Evolutionary conservation across 1,139 yeast genomes (phyloP), one percentile per base, ranked within the genome.

Genomic region (Arxiozyma bovina): DNA sequence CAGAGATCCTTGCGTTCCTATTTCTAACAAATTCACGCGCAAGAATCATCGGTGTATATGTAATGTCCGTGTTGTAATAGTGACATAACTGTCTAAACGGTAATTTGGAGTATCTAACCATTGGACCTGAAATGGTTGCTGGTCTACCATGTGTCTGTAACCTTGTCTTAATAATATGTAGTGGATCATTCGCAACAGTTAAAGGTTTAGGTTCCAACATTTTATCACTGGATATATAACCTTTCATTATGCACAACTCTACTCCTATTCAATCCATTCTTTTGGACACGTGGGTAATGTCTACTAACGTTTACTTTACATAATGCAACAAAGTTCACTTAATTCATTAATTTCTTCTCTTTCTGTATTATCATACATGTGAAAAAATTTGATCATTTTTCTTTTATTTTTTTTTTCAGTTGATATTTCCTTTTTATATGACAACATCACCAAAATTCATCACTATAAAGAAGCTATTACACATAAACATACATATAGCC

Each of bases 11-110:
- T 1, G 99, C 99, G 48, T 79, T 77, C 30, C 78, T 80, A 70
- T 90, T 88, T 51, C 98, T 75, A 2, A 89, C 96, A 77, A 90
- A 93, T 70, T 93, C 99, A 53, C 98, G 74, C 1, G 98, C 98
- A 50, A 93, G 74, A 47, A 93, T 90, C 99, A 93, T 93, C 5
- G 99, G 99, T 0, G 96, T 83, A 66, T 93, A 93, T 4, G 89
- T 95, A 12, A 93, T 83, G 66, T 91, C 96, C 48, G 83, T 81
- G 55, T 79, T 75, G 67, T 82, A 90, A 51, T 84, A 82, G 46
- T 96, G 77, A 17, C 91, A 80, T 6, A 88, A 73, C 57, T 87
- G 87, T 50, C 99, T 77, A 66, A 93, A 93, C 4, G 99, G 96
- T 46, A 94, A 78, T 69, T 93, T 93, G 1, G 96, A 89, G 73